A percentile compares a stretch with the other conserved stretches of the same genome.
Conservation (phyloP, 371 early-diverging fungal species). For the Mucor irregularis region DNA sequence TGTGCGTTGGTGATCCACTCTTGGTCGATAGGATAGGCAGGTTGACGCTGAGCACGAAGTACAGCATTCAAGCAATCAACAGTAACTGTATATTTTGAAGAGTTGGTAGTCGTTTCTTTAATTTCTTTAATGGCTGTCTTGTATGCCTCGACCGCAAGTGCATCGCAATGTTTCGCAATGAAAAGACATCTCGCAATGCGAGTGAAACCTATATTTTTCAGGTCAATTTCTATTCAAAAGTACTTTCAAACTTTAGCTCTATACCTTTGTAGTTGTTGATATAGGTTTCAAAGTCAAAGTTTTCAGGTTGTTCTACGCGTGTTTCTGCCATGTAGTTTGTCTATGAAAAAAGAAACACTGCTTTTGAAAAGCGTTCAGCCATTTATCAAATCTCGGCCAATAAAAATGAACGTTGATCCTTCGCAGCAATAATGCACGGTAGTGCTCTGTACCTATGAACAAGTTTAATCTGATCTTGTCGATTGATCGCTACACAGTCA, state of each 20-base stretch:
- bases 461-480: no score
- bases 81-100: slow-evolving; percentile 49
- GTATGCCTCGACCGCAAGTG: slow-evolving; percentile 69
- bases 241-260: neutral
- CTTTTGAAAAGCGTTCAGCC: neutral
- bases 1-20: slow-evolving; percentile 67
- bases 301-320: slow-evolving; percentile 46
- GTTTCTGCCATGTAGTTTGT: slow-evolving; percentile 4
- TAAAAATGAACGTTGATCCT: no score
- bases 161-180: slow-evolving; percentile 74
- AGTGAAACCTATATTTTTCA: slow-evolving; percentile 61
- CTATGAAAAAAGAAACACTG: neutral
- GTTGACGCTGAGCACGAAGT: slow-evolving; percentile 27
- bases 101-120: slow-evolving; percentile 51
- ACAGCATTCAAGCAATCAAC: slow-evolving; percentile 56
- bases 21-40: slow-evolving; percentile 9
- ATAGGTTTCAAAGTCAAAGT: slow-evolving; percentile 72
- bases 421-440: no score
- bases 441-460: no score
- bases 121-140: slow-evolving; percentile 63
- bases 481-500: no score
- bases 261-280: slow-evolving; percentile 69
- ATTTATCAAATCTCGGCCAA: no score
- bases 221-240: neutral
- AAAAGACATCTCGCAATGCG: slow-evolving; percentile 73